These are phyloP conservation scores for Ophiostoma triangulosporum DNA, from an alignment of 2,329 filamentous ascomycete species.

Conservation along the genomic window DNA sequence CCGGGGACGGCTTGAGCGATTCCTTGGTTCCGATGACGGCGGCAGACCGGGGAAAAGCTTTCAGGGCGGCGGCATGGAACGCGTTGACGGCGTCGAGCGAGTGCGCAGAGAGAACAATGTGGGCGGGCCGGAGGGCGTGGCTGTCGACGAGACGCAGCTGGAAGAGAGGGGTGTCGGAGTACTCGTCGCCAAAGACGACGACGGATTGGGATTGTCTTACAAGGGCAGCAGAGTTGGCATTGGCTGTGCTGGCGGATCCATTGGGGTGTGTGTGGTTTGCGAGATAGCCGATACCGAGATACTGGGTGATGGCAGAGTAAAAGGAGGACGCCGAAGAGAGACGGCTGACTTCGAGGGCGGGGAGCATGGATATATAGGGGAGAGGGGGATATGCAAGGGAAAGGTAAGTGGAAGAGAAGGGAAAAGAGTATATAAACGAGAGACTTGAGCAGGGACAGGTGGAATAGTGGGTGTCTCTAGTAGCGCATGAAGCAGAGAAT, in stretches of 20 bases:
- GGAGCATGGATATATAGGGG: slow-evolving; percentile 24
- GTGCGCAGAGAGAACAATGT: slow-evolving; percentile 54
- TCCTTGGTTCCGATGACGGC: slow-evolving; percentile 17
- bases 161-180: slow-evolving; percentile 26
- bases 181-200: slow-evolving; percentile 29
- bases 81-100: slow-evolving; percentile 51
- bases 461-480: neutral
- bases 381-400: neutral
- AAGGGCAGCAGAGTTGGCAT: slow-evolving; percentile 6
- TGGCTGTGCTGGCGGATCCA: neutral
- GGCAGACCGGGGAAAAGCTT: slow-evolving; percentile 41
- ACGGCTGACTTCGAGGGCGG: slow-evolving; percentile 54
- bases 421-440: no score
- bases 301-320: slow-evolving; percentile 66
- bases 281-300: slow-evolving; percentile 62
- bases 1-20: neutral
- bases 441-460: no score
- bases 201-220: slow-evolving; percentile 17
- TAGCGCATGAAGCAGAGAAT: neutral
- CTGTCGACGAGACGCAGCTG: slow-evolving; percentile 31
- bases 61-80: slow-evolving; percentile 58
- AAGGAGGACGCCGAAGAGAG: slow-evolving; percentile 71
- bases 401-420: neutral
- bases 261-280: slow-evolving; percentile 16
- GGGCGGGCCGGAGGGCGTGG: slow-evolving; percentile 27